Conservation (phyloP, 345 rosid genomes). For the Cardamine chenopodiifolia region DNA sequence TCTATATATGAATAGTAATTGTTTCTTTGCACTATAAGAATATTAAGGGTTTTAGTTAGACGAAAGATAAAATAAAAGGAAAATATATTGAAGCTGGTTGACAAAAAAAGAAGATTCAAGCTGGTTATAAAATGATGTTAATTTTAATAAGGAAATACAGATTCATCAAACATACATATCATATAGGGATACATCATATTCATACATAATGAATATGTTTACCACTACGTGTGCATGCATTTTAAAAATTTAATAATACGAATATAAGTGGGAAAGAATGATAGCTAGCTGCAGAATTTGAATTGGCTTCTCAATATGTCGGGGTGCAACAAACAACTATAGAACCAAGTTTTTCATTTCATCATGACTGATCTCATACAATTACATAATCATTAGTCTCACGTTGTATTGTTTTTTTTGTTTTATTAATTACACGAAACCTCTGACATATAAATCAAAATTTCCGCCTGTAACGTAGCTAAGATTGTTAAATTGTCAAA, state of each 20-base stretch:
- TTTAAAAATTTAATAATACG: not conserved
- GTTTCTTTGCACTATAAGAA: not conserved
- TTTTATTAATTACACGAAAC: not conserved
- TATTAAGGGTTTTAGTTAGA: not conserved
- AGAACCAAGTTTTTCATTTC: conserved; percentile 28
- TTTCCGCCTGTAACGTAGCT: conserved; percentile 22
- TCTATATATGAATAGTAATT: not conserved
- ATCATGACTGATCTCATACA: conserved; percentile 32
- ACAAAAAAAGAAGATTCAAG: no score
- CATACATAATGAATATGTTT: conserved; percentile 42
- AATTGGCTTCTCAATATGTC: conserved; percentile 43
- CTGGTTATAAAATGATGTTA: not conserved
- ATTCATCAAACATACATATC: conserved; percentile 12
- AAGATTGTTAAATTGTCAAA: conserved; percentile 12
- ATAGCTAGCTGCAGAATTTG: conserved; percentile 36
- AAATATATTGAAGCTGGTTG: not conserved
- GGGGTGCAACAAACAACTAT: conserved; percentile 35
- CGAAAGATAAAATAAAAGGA: not conserved
- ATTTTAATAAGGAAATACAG: not conserved
- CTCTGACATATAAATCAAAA: conserved; percentile 17
- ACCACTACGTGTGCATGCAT: conserved; percentile 48
- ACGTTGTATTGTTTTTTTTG: conserved; percentile 17
- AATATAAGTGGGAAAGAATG: conserved; percentile 18
- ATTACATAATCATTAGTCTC: conserved; percentile 33
- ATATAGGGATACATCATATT: conserved; percentile 20